Percentiles rank a stretch among this genome's conserved stretches.
phyloP scores from a whole-genome alignment of 2,329 filamentous ascomycete genomes.

The Exophiala bonariae region DNA sequence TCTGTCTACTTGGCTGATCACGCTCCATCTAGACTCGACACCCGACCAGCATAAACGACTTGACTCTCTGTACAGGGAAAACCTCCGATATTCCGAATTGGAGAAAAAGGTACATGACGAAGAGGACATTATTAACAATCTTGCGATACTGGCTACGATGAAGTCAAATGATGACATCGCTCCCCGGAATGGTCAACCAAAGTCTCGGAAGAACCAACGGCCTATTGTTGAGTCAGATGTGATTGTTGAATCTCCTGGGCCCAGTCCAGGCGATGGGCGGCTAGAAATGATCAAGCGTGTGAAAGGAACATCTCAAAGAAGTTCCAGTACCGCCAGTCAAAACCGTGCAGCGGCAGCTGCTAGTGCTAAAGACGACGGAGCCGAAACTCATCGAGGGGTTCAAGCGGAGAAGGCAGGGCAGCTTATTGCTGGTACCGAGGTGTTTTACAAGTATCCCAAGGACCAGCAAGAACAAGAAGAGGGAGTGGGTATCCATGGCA shows the following conservation, averaged over 20 bases:
- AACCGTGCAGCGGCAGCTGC: constrained; percentile 19
- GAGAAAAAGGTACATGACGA: constrained; percentile 51
- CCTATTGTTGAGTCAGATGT: constrained; percentile 42
- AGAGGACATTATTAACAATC: constrained; percentile 51
- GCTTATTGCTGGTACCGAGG: constrained; percentile 48
- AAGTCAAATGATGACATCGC: constrained; percentile 49
- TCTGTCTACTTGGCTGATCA: neutral
- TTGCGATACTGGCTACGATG: constrained; percentile 50
- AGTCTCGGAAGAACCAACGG: constrained; percentile 44
- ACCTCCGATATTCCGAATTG: constrained; percentile 48
- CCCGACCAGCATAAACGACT: constrained; percentile 34
- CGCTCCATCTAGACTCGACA: constrained; percentile 14
- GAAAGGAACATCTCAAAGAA: constrained; percentile 42
- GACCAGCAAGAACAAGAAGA: constrained; percentile 53
- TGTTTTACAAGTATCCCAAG: constrained; percentile 53
- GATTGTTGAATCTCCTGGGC: constrained; percentile 46
- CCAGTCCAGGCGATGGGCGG: constrained; percentile 36
- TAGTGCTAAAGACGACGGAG: constrained; percentile 44
- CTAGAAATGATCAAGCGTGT: constrained; percentile 45
- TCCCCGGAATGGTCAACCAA: constrained; percentile 40
- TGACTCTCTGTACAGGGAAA: constrained; percentile 47
- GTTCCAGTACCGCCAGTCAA: constrained; percentile 32
- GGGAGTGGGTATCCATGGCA: constrained; percentile 67
- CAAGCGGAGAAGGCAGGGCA: constrained; percentile 45
- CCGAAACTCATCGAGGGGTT: constrained; percentile 41